Conservation (phyloP, 2,329 filamentous ascomycete species). For the Metarhizium robertsii region DNA sequence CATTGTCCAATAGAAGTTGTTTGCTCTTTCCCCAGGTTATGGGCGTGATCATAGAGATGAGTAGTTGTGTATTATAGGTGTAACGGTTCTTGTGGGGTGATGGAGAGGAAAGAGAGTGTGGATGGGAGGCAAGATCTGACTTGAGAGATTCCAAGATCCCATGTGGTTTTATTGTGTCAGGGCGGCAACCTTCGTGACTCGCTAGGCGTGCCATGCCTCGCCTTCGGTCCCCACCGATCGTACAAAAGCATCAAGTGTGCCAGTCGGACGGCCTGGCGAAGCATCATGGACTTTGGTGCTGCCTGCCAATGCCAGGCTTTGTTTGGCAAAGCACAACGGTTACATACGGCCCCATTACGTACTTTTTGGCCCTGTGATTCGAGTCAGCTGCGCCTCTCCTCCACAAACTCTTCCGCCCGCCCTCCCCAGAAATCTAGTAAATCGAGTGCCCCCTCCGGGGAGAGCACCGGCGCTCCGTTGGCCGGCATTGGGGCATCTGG, state of each 20-base stretch:
- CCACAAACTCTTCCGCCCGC: conserved; percentile 1
- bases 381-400: conserved; percentile 7
- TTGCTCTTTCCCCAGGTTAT: not conserved
- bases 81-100: not conserved
- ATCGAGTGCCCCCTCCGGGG: not conserved
- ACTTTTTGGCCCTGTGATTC: conserved; percentile 8
- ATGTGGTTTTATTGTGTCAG: not conserved
- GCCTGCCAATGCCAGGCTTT: not conserved
- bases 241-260: not conserved
- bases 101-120: not conserved
- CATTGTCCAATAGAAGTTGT: conserved; percentile 7
- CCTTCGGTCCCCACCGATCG: not conserved
- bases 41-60: not conserved
- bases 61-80: not conserved
- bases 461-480: not conserved
- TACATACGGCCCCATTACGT: conserved; percentile 8
- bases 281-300: not conserved
- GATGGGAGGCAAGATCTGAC: not conserved
- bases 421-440: not conserved
- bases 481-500: not conserved
- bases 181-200: conserved; percentile 1
- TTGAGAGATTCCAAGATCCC: not conserved
- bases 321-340: not conserved
- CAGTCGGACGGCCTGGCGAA: not conserved
- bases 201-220: not conserved